Evolutionary conservation across 257 asterid genomes (phyloP), one percentile per base, ranked within the genome.

Genomic region (Przewalskia tangutica): DNA sequence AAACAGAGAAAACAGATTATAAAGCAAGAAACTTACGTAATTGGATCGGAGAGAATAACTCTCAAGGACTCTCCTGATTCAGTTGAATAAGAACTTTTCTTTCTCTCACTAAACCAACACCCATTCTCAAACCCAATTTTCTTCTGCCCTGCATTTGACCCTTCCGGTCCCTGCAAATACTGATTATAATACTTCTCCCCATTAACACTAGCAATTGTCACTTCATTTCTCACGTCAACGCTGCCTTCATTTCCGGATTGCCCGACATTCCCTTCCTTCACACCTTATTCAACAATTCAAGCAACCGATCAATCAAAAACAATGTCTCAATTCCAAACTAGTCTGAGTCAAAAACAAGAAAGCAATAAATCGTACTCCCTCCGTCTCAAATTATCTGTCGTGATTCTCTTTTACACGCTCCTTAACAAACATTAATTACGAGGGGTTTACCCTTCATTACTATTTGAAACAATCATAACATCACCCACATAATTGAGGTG

Each of bases 21-120:
- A 50, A 2, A 14, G 14, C 62, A 51, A 64, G 85, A 67, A 50
- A 84, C 97, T 79, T 87, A 94, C 98, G 98, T 90, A 23, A 96
- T 58, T 81, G 98, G 98, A 87, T 96, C 99, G 2, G 96, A 91
- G 18, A 96, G 89, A 83, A 90, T 92, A 59, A 88, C 85, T 88
- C 97, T 94, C 88, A 96, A 85, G 0, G 97, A 85, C 81, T 93
- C 97, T 88, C 91, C 90, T 0, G 95, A 83, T 67, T 94, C 98
- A 89, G 87, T 84, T 14, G 84, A 82, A 86, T 75, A 87, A 2
- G 84, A 84, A 40, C 84, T 85, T 60, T 91, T 97, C 87, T 89
- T 94, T 86, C 92, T 90, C 87, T 94, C 97, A 77, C 97, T 90
- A 85, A 88, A 88, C n/a, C 91, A 93, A 84, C 90, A 91, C 17